Evolutionary conservation across 331 rosid genomes (phyloP).

Genomic region (Quercus lobata): DNA sequence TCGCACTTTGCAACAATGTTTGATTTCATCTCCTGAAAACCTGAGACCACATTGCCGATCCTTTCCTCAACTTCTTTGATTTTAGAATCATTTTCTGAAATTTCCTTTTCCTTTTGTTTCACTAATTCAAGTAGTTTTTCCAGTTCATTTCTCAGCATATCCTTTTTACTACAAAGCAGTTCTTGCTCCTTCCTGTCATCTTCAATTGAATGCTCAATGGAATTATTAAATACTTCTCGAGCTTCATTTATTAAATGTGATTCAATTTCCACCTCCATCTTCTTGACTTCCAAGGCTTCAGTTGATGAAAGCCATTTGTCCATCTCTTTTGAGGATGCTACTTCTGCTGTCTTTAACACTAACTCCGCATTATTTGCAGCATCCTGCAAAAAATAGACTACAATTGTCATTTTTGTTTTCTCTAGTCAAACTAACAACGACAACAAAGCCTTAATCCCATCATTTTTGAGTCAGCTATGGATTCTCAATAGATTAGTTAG

Average conservation of each 20-base stretch:
- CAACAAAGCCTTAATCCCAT: too few relatives aligned
- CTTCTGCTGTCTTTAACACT: slow-evolving; percentile 44
- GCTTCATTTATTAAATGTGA: slow-evolving; percentile 57
- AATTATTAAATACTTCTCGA: slow-evolving; percentile 38
- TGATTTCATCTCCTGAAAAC: slow-evolving; percentile 58
- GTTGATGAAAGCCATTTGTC: slow-evolving; percentile 56
- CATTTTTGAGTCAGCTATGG: too few relatives aligned
- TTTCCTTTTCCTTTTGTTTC: slow-evolving; percentile 62
- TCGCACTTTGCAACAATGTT: slow-evolving; percentile 46
- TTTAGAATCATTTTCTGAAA: slow-evolving; percentile 54
- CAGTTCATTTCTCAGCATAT: slow-evolving; percentile 42
- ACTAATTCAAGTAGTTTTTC: slow-evolving; percentile 63
- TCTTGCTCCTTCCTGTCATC: slow-evolving; percentile 64
- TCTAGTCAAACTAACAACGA: background rate
- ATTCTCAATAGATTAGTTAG: too few relatives aligned
- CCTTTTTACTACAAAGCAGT: slow-evolving; percentile 52
- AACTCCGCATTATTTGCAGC: slow-evolving; percentile 51
- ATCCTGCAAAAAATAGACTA: slow-evolving; percentile 39
- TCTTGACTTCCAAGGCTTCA: slow-evolving; percentile 68
- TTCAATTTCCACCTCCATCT: slow-evolving; percentile 75
- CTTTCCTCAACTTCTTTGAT: slow-evolving; percentile 57
- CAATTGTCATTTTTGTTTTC: background rate
- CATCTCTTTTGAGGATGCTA: slow-evolving; percentile 39
- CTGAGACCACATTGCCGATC: slow-evolving; percentile 50
- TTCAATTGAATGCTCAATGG: slow-evolving; percentile 55